These are phyloP conservation scores for Discostella stelligeroides DNA, from an alignment of 108 stramenopile genomes.

Conservation along the genomic window DNA sequence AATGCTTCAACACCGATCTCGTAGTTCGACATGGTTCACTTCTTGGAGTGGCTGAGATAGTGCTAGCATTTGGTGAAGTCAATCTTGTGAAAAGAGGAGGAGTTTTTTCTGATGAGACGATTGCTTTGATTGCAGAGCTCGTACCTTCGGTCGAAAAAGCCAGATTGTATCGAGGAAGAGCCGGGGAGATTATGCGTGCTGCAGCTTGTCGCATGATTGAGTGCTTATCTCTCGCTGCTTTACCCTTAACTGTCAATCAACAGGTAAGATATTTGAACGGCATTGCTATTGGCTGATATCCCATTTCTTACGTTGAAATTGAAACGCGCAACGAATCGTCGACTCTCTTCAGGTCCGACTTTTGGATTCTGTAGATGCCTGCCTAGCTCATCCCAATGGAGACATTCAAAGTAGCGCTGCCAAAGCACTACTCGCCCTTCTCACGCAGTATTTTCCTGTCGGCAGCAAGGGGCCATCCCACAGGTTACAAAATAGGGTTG, in stretches of 20 bases:
- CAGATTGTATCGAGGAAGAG: constrained; percentile 95
- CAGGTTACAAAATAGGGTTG: constrained; percentile 83
- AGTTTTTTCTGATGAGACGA: constrained; percentile 21
- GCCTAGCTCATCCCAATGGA: constrained; percentile 92
- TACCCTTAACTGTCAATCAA: constrained; percentile 75
- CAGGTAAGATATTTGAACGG: constrained; percentile 53
- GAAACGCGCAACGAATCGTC: not conserved
- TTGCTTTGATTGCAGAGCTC: constrained; percentile 56
- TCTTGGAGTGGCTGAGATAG: constrained; percentile 82
- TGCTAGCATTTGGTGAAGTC: constrained; percentile 67
- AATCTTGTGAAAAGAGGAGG: constrained; percentile 24
- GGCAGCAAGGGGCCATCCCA: constrained; percentile 76
- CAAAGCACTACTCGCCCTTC: constrained; percentile 72
- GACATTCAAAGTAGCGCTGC: constrained; percentile 84
- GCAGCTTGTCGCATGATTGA: constrained; percentile 94
- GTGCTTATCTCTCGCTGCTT: constrained; percentile 71
- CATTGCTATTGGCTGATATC: not conserved
- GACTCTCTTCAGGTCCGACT: constrained; percentile 68
- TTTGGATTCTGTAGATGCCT: constrained; percentile 92
- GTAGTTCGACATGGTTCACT: constrained; percentile 87
- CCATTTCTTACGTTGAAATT: not conserved
- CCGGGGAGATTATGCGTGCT: constrained; percentile 93
- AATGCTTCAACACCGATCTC: constrained; percentile 65
- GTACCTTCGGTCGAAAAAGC: constrained; percentile 91
- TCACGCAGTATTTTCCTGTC: constrained; percentile 87